phyloP scores from a whole-genome alignment of 306 rosid genomes.

The Albizia julibrissin region DNA sequence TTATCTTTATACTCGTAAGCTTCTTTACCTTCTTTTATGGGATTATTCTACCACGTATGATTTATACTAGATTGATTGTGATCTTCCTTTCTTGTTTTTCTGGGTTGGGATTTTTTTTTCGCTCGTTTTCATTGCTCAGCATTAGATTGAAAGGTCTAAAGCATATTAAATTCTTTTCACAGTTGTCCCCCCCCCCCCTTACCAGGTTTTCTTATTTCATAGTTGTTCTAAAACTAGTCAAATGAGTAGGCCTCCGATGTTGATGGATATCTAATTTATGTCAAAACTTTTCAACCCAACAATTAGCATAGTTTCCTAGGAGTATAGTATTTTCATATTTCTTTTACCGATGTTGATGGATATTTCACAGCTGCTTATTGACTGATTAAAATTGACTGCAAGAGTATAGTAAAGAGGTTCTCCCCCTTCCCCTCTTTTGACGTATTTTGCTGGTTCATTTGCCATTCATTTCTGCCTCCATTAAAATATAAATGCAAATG shows the following conservation, averaged over 20 bases:
- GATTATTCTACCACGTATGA: not conserved
- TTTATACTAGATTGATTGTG: not conserved
- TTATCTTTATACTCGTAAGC: conserved; percentile 63
- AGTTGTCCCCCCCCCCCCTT: too few species aligned
- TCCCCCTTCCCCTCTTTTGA: not conserved
- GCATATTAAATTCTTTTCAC: not conserved
- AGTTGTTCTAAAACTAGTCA: conserved; percentile 5
- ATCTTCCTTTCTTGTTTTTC: conserved; percentile 1
- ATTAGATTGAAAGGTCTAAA: not conserved
- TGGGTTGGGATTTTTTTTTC: conserved; percentile 27
- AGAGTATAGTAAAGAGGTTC: not conserved
- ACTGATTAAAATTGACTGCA: conserved; percentile 24
- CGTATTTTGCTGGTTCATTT: conserved; percentile 10
- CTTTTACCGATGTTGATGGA: too few species aligned
- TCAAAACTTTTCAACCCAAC: conserved; percentile 1
- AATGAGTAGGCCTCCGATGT: conserved; percentile 24
- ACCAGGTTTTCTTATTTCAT: not conserved
- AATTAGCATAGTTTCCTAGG: not conserved
- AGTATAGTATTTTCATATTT: not conserved
- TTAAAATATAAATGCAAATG: conserved; percentile 7
- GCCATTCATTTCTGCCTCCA: conserved; percentile 1
- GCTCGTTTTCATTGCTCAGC: not conserved
- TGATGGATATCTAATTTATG: conserved; percentile 23
- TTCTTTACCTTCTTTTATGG: conserved; percentile 9
- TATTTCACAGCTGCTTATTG: not conserved